Evolutionary conservation across 1,139 yeast genomes (phyloP), one percentile per base, ranked within the genome.

Genomic region (Suhomyces terraborum): DNA sequence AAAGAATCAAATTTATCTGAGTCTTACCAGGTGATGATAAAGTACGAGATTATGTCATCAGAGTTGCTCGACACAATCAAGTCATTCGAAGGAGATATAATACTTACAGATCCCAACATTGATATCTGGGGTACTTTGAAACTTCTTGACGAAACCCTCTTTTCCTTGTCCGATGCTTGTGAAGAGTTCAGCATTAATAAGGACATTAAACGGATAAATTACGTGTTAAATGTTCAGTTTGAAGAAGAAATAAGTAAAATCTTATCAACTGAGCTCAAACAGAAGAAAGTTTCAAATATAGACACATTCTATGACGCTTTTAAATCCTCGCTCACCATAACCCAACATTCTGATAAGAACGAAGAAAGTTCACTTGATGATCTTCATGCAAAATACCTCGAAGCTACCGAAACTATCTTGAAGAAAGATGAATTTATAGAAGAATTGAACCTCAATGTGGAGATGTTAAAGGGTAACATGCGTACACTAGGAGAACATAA

Each of bases 391-490:
- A 42, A 45, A 18, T 35, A 36, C 10, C 36, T 36, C 13, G 43
- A 52, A 14, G 32, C 36, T 3, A 32, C 40, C 6, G 33, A 28
- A 18, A 22, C 19, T 2, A 20, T 46, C 4, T 21, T 55, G 4
- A 66, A 61, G 17, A 66, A 68, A 30, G 75, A 73, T 33, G 58
- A 58, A 33, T 47, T 55, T 13, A 59, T 77, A 16, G 58, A 58
- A n/a, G 71, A 61, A 23, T 53, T 67, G 12, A 66, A 67, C 26
- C 63, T 75, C 45, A 77, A 73, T 44, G 59, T 76, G 8, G 64
- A 66, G 8, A 55, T 73, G 10, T 53, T 75, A 32, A 74, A 71
- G 46, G 64, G 66, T 17, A 74, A 70, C 51, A 62, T 79, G 58
- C 55, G 50, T 8, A 61, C 70, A 10, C 54, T 65, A 12, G 61